Evolutionary conservation across 495 filamentous ascomycete genomes (phyloP), one percentile per base, ranked within the genome.

Genomic region (Extremus antarcticus): DNA sequence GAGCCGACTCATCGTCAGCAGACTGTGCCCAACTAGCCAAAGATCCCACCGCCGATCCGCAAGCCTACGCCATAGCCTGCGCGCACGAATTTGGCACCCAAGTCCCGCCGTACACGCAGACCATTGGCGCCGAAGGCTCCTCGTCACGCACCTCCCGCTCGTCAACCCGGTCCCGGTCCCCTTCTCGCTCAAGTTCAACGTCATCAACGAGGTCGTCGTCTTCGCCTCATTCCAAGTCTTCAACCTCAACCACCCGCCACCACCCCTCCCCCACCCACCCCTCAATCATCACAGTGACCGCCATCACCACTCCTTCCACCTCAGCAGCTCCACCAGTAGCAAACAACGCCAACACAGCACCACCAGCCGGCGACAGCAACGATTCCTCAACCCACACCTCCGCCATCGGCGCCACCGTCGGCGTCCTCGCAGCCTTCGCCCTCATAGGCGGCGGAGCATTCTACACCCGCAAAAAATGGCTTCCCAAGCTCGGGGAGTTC

Each of bases 401-500:
- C 4, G 29, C 7, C 13, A 35, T 35, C 29, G 29, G 29, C 4
- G 29, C 29, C 29, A 13, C 7, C 13, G 13, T 35, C 4, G 19
- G 7, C 41, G 41, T 17, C 16, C 3, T 21, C 8, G 41, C 41
- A 7, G 41, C 17, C 15, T n/a, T 21, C 15, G 41, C 41, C 8
- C 8, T 17, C 19, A 45, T 45, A 3, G 41, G 16, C 19, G 41
- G 41, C 4, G 41, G 16, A 3, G 8, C 17, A 7, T 45, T 4
- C 16, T 45, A 9, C 41, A 45, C 41, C n/a, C 41, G 41, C 41
- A 45, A 45, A n/a, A 45, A 45, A n/a, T 45, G 41, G 41, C 41
- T 45, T 7, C 29, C 29, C 29, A 35, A 35, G 29, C 7, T 13
- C 13, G 13, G 13, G 29, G 29, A 35, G 29, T 4, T 13, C 29